Conservation (phyloP, 495 filamentous ascomycete genomes). For the Corynascus novoguineensis region DNA sequence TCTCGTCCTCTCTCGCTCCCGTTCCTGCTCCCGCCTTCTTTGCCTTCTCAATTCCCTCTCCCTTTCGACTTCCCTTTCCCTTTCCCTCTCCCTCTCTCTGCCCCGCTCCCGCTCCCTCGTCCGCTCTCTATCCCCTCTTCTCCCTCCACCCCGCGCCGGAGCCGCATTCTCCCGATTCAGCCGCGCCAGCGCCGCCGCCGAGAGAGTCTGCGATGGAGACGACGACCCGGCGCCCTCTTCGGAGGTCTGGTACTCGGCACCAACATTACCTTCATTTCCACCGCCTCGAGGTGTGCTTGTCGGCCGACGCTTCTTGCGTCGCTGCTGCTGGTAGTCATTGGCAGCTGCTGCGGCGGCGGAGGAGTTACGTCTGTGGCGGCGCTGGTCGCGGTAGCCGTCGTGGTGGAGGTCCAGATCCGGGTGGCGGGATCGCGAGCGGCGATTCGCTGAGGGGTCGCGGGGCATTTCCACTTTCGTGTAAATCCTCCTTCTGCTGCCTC, state of each 20-base stretch:
- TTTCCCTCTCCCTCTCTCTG: constrained; percentile 28
- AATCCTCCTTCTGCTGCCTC: neutral
- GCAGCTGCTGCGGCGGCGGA: neutral
- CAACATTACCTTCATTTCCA: neutral
- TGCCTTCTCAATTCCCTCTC: constrained; percentile 9
- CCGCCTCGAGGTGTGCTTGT: neutral
- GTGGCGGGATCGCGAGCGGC: constrained; percentile 1
- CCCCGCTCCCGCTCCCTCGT: constrained; percentile 26
- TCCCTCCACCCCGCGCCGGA: constrained; percentile 6
- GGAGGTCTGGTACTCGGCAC: neutral
- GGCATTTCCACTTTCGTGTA: constrained; percentile 10
- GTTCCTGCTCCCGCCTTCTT: neutral
- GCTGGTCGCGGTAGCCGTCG: neutral
- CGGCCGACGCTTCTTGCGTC: constrained; percentile 3
- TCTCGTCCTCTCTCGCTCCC: constrained; percentile 1
- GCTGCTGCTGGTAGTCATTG: neutral
- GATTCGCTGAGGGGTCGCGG: constrained; percentile 13
- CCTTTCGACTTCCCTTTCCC: constrained; percentile 30
- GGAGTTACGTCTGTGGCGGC: constrained; percentile 7
- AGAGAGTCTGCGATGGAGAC: constrained; percentile 27
- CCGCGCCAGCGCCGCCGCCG: constrained; percentile 56
- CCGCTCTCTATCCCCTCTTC: constrained; percentile 26
- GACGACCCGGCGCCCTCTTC: constrained; percentile 10
- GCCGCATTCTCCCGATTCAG: constrained; percentile 53
- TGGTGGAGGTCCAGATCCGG: neutral